A percentile compares a stretch with the other conserved stretches of the same genome.
Conservation (phyloP, 345 rosid species). For the Salix arbutifolia region DNA sequence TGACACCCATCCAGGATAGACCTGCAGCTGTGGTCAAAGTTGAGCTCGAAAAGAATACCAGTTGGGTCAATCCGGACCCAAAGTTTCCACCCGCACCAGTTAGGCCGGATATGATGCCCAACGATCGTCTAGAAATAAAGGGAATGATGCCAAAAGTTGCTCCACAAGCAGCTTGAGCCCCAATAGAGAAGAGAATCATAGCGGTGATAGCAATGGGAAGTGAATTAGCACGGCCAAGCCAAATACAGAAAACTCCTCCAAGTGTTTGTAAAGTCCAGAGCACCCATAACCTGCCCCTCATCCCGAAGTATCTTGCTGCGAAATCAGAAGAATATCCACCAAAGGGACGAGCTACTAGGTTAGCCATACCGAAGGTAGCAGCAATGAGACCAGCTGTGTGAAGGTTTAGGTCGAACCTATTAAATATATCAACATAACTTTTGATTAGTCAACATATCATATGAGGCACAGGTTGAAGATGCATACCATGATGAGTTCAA, state of each 20-base stretch:
- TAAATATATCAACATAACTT: neutral
- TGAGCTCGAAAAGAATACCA: conserved; percentile 56
- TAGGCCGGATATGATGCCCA: conserved; percentile 73
- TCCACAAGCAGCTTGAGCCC: conserved; percentile 85
- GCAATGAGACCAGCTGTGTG: conserved; percentile 75
- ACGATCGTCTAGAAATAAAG: conserved; percentile 63
- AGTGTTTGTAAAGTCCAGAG: conserved; percentile 72
- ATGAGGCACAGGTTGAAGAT: neutral
- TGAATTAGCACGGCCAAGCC: conserved; percentile 64
- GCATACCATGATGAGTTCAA: neutral
- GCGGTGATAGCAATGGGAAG: conserved; percentile 62
- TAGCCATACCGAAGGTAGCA: conserved; percentile 83
- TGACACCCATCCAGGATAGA: conserved; percentile 60
- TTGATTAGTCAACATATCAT: neutral
- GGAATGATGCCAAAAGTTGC: conserved; percentile 77
- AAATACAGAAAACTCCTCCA: conserved; percentile 68
- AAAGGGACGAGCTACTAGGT: conserved; percentile 66
- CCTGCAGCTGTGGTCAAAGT: conserved; percentile 54
- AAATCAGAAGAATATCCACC: conserved; percentile 68
- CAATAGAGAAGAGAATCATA: conserved; percentile 73
- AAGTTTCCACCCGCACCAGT: conserved; percentile 80
- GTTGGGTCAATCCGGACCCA: conserved; percentile 71
- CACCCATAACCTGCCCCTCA: conserved; percentile 79
- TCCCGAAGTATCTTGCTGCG: conserved; percentile 54
- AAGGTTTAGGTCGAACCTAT: conserved; percentile 64